Conservation (phyloP, 2,329 filamentous ascomycete species). For the Aspergillus alliaceus region DNA sequence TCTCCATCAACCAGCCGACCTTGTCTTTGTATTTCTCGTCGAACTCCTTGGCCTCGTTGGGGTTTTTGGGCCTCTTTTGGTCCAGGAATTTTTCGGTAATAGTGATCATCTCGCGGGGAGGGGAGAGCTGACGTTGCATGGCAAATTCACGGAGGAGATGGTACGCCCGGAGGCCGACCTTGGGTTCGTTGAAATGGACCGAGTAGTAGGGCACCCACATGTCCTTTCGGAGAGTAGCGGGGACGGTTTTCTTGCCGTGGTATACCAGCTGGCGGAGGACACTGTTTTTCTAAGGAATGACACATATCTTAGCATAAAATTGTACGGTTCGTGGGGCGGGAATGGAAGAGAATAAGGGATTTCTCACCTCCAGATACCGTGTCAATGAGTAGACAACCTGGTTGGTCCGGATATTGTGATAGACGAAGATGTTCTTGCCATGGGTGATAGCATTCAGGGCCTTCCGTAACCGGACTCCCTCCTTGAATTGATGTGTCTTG, state of each 20-base stretch:
- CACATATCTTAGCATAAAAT: neutral
- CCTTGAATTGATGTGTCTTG: constrained; percentile 36
- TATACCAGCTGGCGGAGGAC: constrained; percentile 60
- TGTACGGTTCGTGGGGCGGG: neutral
- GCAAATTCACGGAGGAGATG: constrained; percentile 61
- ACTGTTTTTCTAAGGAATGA: constrained; percentile 46
- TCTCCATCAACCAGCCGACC: constrained; percentile 45
- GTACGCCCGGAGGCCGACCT: constrained; percentile 56
- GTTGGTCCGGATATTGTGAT: constrained; percentile 61
- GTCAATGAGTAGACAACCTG: constrained; percentile 65
- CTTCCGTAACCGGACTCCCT: constrained; percentile 43
- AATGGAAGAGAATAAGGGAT: neutral
- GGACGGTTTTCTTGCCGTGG: constrained; percentile 64
- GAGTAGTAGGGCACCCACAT: constrained; percentile 63
- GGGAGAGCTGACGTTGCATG: constrained; percentile 57
- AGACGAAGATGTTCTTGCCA: constrained; percentile 63
- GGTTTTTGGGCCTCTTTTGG: constrained; percentile 39
- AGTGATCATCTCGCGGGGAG: constrained; percentile 44
- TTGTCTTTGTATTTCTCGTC: constrained; percentile 42
- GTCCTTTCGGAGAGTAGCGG: constrained; percentile 59
- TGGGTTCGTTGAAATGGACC: constrained; percentile 53
- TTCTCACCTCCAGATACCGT: constrained; percentile 56
- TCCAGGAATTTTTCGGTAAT: constrained; percentile 45
- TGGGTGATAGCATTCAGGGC: constrained; percentile 50
- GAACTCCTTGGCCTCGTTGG: constrained; percentile 41